Evolutionary conservation across 305 asterid genomes (phyloP).

Genomic region (Nicotiana rustica): DNA sequence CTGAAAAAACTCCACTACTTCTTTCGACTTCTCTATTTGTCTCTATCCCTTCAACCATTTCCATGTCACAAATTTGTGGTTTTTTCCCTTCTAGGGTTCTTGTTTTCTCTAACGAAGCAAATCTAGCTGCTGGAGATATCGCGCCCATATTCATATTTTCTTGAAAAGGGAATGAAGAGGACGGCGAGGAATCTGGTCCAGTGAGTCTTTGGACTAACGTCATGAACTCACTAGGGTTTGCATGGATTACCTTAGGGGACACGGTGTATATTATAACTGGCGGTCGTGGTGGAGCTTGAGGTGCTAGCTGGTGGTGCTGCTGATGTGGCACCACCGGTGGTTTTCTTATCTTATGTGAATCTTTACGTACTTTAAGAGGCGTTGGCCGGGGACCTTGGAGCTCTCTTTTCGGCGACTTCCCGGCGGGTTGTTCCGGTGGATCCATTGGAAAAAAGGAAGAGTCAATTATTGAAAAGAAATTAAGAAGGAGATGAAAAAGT

Average conservation of each 20-base stretch:
- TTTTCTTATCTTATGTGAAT: constrained; percentile 84
- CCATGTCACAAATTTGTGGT: constrained; percentile 33
- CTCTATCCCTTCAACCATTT: constrained; percentile 54
- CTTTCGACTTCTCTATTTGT: constrained; percentile 52
- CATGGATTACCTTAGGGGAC: constrained; percentile 90
- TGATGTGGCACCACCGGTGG: constrained; percentile 72
- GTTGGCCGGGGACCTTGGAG: constrained; percentile 92
- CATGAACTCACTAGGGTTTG: constrained; percentile 97
- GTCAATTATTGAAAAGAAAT: not conserved
- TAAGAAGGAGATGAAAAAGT: not conserved
- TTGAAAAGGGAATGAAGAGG: constrained; percentile 37
- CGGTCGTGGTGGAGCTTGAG: constrained; percentile 63
- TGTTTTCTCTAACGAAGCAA: constrained; percentile 76
- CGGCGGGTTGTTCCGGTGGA: constrained; percentile 48
- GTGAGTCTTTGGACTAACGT: constrained; percentile 86
- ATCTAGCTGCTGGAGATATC: constrained; percentile 81
- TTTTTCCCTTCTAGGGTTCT: constrained; percentile 51
- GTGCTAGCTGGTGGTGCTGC: constrained; percentile 38
- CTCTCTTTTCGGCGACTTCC: constrained; percentile 66
- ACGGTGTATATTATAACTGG: constrained; percentile 91
- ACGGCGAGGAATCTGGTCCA: constrained; percentile 51
- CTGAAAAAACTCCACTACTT: constrained; percentile 56
- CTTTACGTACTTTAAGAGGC: constrained; percentile 75
- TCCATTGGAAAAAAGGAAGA: constrained; percentile 52
- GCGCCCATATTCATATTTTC: constrained; percentile 42